Evolutionary conservation across 805 yeast species (phyloP).

Genomic region (Candida chilensis): DNA sequence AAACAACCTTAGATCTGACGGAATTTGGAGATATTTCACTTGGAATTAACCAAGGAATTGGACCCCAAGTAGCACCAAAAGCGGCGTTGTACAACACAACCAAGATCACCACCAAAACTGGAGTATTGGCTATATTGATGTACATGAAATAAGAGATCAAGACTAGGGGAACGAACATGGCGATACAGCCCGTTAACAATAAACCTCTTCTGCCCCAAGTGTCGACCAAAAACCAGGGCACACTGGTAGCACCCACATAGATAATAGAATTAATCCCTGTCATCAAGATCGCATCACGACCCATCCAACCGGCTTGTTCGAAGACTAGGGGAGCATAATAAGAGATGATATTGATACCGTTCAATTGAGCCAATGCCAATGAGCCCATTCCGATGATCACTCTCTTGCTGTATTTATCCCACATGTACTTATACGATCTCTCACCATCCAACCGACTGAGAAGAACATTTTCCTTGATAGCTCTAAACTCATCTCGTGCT

Average conservation of each 20-base stretch:
- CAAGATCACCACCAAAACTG: constrained; percentile 62
- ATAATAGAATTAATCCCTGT: constrained; percentile 70
- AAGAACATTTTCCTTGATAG: constrained; percentile 74
- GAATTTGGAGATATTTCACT: constrained; percentile 80
- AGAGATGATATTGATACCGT: constrained; percentile 88
- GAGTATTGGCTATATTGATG: constrained; percentile 38
- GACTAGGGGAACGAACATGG: constrained; percentile 68
- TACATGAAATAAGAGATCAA: constrained; percentile 55
- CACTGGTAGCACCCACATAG: constrained; percentile 58
- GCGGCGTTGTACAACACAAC: constrained; percentile 76
- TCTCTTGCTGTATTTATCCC: constrained; percentile 65
- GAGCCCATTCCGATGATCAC: constrained; percentile 85
- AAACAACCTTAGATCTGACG: constrained; percentile 85
- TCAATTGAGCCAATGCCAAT: constrained; percentile 86
- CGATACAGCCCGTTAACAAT: constrained; percentile 64
- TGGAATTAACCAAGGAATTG: constrained; percentile 85
- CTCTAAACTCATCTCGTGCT: constrained; percentile 68
- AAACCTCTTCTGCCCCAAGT: constrained; percentile 90
- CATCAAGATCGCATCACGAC: constrained; percentile 81
- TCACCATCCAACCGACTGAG: constrained; percentile 78
- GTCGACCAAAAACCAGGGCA: constrained; percentile 89
- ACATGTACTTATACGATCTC: constrained; percentile 64
- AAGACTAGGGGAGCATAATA: constrained; percentile 92
- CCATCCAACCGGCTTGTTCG: constrained; percentile 93
- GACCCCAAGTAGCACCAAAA: constrained; percentile 92